Evolutionary conservation across 495 filamentous ascomycete species (phyloP).

Genomic region (Talaromyces adpressus): DNA sequence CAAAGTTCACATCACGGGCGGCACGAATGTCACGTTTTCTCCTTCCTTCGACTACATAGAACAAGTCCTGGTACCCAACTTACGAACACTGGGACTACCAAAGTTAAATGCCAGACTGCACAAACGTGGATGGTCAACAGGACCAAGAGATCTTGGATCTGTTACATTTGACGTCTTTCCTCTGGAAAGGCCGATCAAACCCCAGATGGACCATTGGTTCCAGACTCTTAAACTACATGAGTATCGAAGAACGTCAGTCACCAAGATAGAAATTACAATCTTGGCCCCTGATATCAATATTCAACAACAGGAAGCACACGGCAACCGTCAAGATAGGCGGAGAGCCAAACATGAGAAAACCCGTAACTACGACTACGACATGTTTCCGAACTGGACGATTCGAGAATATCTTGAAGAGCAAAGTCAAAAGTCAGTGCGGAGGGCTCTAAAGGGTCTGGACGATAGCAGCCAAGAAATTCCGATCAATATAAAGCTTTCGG

Average conservation of each 20-base stretch:
- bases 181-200: slow-evolving; percentile 16
- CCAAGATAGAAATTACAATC: slow-evolving; percentile 55
- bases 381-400: not conserved
- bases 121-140: slow-evolving; percentile 61
- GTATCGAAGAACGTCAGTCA: slow-evolving; percentile 39
- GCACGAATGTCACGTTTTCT: slow-evolving; percentile 68
- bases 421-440: slow-evolving; percentile 7
- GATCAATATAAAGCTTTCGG: slow-evolving; percentile 30
- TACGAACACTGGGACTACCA: slow-evolving; percentile 57
- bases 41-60: slow-evolving; percentile 70
- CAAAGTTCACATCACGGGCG: slow-evolving; percentile 60
- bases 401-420: slow-evolving; percentile 16
- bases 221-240: slow-evolving; percentile 33
- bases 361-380: not conserved
- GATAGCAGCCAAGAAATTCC: slow-evolving; percentile 25
- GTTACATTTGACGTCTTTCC: slow-evolving; percentile 54
- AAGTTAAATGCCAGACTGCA: slow-evolving; percentile 47
- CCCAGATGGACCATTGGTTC: slow-evolving; percentile 25
- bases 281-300: slow-evolving; percentile 34
- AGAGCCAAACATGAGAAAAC: not conserved
- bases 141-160: slow-evolving; percentile 47
- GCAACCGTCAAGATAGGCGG: slow-evolving; percentile 2
- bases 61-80: slow-evolving; percentile 66
- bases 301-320: not conserved
- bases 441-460: not conserved